These are phyloP conservation scores for Bothriochloa decipiens DNA, from an alignment of 176 grass and related monocot species.

Conservation along the genomic window DNA sequence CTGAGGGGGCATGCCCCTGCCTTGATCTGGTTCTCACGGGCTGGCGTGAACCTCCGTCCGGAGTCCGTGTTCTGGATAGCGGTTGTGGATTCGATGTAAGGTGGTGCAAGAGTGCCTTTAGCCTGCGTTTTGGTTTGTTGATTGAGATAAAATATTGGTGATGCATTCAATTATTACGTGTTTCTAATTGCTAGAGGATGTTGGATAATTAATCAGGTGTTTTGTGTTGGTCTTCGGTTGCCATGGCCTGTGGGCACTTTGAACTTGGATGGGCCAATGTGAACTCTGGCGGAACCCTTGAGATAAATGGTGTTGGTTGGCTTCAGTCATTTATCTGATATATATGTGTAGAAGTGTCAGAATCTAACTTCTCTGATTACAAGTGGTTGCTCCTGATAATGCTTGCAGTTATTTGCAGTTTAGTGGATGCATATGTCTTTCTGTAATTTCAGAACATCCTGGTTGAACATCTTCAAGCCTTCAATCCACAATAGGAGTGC, in stretches of 20 bases:
- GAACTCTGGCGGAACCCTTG: background rate
- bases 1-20: background rate
- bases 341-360: background rate
- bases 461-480: background rate
- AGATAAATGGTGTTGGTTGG: background rate
- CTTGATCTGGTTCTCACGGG: slow-evolving; percentile 19
- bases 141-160: background rate
- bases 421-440: background rate
- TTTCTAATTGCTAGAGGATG: background rate
- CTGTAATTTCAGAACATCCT: background rate
- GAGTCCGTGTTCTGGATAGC: background rate
- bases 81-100: background rate
- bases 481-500: background rate
- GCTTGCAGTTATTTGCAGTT: background rate
- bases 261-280: background rate
- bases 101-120: background rate
- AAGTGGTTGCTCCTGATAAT: background rate
- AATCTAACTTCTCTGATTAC: background rate
- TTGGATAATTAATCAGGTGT: background rate
- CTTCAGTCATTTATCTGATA: background rate
- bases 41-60: background rate
- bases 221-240: background rate
- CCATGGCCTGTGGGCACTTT: background rate
- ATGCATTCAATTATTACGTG: background rate
- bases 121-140: background rate